Conservation (phyloP, 345 rosid genomes). For the Streptanthus diversifolius region DNA sequence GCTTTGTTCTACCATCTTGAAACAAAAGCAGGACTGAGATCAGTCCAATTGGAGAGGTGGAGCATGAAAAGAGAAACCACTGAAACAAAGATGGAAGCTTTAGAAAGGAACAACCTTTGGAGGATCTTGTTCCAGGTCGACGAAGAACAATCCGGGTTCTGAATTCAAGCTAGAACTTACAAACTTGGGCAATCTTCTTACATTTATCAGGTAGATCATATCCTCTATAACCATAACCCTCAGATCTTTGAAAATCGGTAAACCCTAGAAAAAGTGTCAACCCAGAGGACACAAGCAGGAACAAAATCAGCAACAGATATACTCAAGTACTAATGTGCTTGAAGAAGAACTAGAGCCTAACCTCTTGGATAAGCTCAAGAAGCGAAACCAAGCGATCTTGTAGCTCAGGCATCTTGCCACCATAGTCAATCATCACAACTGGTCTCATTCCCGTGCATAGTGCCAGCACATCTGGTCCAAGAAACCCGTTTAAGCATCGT, state of each 20-base stretch:
- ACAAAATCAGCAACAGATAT: neutral
- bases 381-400: constrained; percentile 62
- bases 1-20: constrained; percentile 57
- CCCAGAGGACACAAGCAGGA: constrained; percentile 1
- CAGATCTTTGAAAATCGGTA: constrained; percentile 49
- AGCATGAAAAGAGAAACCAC: neutral
- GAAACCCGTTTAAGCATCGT: constrained; percentile 1
- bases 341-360: constrained; percentile 17
- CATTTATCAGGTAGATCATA: constrained; percentile 79
- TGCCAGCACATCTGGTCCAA: constrained; percentile 64
- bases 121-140: constrained; percentile 86
- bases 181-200: constrained; percentile 51
- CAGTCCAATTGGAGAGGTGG: neutral
- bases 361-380: constrained; percentile 64
- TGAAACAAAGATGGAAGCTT: neutral
- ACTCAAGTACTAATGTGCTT: neutral
- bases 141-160: constrained; percentile 48
- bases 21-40: constrained; percentile 20
- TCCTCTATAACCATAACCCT: constrained; percentile 81
- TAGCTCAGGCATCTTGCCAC: constrained; percentile 89
- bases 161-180: constrained; percentile 54
- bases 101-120: constrained; percentile 54
- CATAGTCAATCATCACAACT: constrained; percentile 90
- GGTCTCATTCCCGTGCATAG: constrained; percentile 80
- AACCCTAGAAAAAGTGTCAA: constrained; percentile 42